These are phyloP conservation scores for Hypoxylon sp. DNA, from an alignment of 2,329 filamentous ascomycete genomes.

Conservation along the genomic window DNA sequence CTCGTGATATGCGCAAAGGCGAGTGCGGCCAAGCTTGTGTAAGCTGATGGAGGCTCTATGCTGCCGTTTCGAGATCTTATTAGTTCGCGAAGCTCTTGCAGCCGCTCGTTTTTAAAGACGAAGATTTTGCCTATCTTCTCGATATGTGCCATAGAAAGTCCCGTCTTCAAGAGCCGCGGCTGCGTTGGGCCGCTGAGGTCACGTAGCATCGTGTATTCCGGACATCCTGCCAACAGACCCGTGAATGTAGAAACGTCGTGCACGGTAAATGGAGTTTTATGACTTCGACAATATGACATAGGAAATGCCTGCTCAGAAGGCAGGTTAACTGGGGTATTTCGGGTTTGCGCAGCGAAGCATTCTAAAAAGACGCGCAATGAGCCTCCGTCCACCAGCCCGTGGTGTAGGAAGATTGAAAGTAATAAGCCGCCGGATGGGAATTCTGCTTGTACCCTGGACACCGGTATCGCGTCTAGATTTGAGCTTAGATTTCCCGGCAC, in stretches of 20 bases:
- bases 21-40: slow-evolving; percentile 56
- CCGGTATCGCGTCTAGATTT: slow-evolving; percentile 51
- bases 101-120: slow-evolving; percentile 53
- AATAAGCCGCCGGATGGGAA: slow-evolving; percentile 57
- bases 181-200: slow-evolving; percentile 55
- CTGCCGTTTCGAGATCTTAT: slow-evolving; percentile 39
- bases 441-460: slow-evolving; percentile 55
- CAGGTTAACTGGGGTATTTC: slow-evolving; percentile 43
- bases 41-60: slow-evolving; percentile 52
- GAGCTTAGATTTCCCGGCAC: slow-evolving; percentile 42
- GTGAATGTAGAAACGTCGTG: slow-evolving; percentile 42
- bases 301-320: slow-evolving; percentile 50
- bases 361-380: slow-evolving; percentile 57
- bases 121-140: slow-evolving; percentile 58
- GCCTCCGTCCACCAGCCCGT: slow-evolving; percentile 58
- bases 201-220: slow-evolving; percentile 55
- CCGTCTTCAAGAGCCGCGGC: slow-evolving; percentile 48
- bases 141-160: slow-evolving; percentile 49
- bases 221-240: slow-evolving; percentile 51
- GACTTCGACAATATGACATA: slow-evolving; percentile 27
- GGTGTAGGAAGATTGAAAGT: slow-evolving; percentile 57
- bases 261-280: slow-evolving; percentile 35
- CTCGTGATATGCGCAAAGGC: slow-evolving; percentile 57
- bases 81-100: slow-evolving; percentile 51
- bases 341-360: slow-evolving; percentile 54